These are phyloP conservation scores for Alternaria sp. DNA, from an alignment of 2,329 filamentous ascomycete species.

Conservation along the genomic window DNA sequence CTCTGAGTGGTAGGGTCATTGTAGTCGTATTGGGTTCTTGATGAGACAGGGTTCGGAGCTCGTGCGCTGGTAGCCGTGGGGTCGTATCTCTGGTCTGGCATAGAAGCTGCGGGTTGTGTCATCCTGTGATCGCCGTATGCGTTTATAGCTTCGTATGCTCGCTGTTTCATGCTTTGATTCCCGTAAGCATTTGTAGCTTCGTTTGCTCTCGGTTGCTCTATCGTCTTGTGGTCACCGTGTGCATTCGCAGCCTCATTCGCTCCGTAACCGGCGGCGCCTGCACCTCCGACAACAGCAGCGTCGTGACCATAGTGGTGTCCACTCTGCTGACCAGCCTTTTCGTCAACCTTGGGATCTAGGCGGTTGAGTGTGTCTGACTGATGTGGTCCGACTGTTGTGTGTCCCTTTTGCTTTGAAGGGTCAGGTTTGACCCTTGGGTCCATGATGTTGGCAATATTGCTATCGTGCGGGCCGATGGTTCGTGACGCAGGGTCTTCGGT, in stretches of 20 bases:
- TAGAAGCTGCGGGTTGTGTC: conserved; percentile 43
- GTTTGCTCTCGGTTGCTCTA: conserved; percentile 29
- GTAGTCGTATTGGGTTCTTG: conserved; percentile 29
- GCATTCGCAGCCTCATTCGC: conserved; percentile 45
- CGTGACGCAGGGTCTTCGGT: conserved; percentile 37
- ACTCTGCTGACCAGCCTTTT: conserved; percentile 23
- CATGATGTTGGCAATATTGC: conserved; percentile 45
- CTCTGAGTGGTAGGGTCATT: conserved; percentile 20
- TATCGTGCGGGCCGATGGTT: conserved; percentile 43
- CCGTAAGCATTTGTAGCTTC: conserved; percentile 1
- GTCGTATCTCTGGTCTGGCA: conserved; percentile 47
- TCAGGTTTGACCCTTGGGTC: conserved; percentile 46
- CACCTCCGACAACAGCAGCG: conserved; percentile 42
- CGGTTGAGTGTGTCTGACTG: conserved; percentile 40
- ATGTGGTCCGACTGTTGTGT: conserved; percentile 39
- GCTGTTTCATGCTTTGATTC: conserved; percentile 5
- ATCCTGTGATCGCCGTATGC: conserved; percentile 41
- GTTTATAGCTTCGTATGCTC: conserved; percentile 46
- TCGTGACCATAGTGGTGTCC: conserved; percentile 39
- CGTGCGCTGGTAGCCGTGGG: conserved; percentile 34
- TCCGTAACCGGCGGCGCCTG: conserved; percentile 44
- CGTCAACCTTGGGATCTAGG: conserved; percentile 38
- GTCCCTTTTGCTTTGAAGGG: conserved; percentile 39
- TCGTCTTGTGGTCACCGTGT: conserved; percentile 43
- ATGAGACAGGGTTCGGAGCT: conserved; percentile 30